Percentiles rank a stretch among this genome's conserved stretches.
Conservation (phyloP, 306 rosid species). For the Sophora flavescens region DNA sequence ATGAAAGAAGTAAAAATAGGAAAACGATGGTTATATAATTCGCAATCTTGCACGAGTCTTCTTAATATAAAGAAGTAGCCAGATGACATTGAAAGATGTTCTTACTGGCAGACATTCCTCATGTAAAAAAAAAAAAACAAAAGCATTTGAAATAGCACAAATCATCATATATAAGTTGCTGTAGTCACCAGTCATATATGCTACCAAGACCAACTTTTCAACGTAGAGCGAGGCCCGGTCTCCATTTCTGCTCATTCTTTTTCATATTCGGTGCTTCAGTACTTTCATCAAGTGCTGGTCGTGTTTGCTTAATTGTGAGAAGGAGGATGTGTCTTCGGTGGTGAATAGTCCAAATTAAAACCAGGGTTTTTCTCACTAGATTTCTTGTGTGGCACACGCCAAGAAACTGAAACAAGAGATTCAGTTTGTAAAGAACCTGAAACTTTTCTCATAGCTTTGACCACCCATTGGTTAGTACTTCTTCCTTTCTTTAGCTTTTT, state of each 20-base stretch:
- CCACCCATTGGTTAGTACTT: constrained; percentile 7
- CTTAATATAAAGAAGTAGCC: not conserved
- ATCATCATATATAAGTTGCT: constrained; percentile 7
- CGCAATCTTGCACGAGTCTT: not conserved
- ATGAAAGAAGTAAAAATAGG: not conserved
- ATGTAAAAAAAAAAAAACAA: not conserved
- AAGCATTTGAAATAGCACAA: not conserved
- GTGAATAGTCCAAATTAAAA: constrained; percentile 70
- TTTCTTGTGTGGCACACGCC: constrained; percentile 60
- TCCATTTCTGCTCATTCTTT: not conserved
- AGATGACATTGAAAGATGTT: not conserved
- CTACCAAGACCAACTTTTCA: constrained; percentile 30
- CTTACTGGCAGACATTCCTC: constrained; percentile 30
- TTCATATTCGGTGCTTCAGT: constrained; percentile 15
- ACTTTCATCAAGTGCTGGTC: not conserved
- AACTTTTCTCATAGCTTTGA: constrained; percentile 25
- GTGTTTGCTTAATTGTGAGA: constrained; percentile 58
- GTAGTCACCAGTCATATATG: not conserved
- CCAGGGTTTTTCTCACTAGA: constrained; percentile 58
- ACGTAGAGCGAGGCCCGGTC: too few relatives aligned
- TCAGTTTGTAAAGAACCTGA: constrained; percentile 22
- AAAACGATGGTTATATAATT: not conserved
- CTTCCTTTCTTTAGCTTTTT: constrained; percentile 17
- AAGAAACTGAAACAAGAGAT: constrained; percentile 54
- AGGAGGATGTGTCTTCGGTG: constrained; percentile 83